Evolutionary conservation across 352 stramenopile genomes (phyloP).

Genomic region (Phytophthora macrochlamydospora): DNA sequence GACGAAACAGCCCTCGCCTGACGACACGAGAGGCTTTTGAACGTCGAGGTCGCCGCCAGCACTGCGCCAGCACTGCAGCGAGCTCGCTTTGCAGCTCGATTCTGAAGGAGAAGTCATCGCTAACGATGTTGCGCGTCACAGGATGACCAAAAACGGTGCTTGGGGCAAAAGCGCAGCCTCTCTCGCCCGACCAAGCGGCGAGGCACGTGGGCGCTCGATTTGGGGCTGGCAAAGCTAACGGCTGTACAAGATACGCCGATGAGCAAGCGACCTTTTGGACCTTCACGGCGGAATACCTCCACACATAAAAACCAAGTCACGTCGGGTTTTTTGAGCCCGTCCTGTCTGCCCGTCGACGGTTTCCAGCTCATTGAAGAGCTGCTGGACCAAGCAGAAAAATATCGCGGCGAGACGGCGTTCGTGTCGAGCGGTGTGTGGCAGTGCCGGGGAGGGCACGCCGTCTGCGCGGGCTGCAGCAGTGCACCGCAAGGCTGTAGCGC

Average conservation of each 20-base stretch:
- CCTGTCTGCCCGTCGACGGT: neutral
- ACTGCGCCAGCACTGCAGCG: no score
- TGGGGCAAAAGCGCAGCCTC: neutral
- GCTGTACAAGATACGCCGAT: neutral
- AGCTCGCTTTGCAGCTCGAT: neutral
- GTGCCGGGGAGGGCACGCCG: neutral
- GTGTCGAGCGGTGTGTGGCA: neutral
- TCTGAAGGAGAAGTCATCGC: neutral
- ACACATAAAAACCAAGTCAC: neutral
- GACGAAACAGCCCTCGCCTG: neutral
- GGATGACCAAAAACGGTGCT: constrained; percentile 6
- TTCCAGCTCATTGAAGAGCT: constrained; percentile 1
- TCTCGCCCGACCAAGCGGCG: neutral
- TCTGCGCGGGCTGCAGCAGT: neutral
- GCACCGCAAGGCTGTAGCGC: neutral
- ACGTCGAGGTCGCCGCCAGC: neutral
- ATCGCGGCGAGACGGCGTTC: neutral
- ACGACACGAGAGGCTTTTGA: neutral
- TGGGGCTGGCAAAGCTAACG: neutral
- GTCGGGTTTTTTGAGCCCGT: neutral
- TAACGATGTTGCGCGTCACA: constrained; percentile 17
- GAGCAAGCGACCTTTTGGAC: neutral
- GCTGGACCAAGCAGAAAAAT: neutral
- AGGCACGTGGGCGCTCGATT: neutral
- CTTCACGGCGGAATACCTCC: neutral